Conservation (phyloP, 441 rosid genomes). For the Sinapis alba region DNA sequence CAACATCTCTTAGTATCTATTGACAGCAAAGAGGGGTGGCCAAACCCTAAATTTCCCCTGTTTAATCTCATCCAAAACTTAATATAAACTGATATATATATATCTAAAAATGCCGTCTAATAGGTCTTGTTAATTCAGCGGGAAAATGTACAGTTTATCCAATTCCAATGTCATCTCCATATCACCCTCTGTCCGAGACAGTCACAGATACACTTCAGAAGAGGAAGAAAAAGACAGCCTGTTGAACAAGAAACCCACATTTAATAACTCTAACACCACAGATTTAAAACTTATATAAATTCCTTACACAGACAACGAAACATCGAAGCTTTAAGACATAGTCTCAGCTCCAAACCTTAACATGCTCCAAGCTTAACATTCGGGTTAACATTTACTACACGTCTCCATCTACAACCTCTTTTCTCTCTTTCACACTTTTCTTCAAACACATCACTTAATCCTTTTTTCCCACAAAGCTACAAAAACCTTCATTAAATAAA, state of each 20-base stretch:
- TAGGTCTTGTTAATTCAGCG: not conserved
- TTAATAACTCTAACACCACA: not conserved
- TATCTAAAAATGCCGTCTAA: not conserved
- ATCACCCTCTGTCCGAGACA: constrained; percentile 6
- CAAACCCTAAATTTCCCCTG: not conserved
- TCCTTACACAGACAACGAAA: constrained; percentile 28
- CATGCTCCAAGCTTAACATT: constrained; percentile 18
- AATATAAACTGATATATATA: not conserved
- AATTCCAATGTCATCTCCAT: constrained; percentile 13
- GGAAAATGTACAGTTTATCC: not conserved
- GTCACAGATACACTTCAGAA: not conserved
- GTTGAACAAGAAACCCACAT: constrained; percentile 17
- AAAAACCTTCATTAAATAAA: constrained; percentile 24
- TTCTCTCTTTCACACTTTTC: constrained; percentile 3
- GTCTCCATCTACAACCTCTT: constrained; percentile 20
- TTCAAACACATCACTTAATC: constrained; percentile 1
- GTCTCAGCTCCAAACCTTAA: constrained; percentile 22
- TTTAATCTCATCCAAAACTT: not conserved
- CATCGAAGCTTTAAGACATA: constrained; percentile 16
- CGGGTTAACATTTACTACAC: constrained; percentile 22
- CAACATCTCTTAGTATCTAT: not conserved
- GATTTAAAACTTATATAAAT: constrained; percentile 7
- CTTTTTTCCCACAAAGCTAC: constrained; percentile 18
- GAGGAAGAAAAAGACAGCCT: constrained; percentile 3
- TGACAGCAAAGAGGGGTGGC: not conserved